Conservation (phyloP, 441 rosid species). For the Populus hybrid region DNA sequence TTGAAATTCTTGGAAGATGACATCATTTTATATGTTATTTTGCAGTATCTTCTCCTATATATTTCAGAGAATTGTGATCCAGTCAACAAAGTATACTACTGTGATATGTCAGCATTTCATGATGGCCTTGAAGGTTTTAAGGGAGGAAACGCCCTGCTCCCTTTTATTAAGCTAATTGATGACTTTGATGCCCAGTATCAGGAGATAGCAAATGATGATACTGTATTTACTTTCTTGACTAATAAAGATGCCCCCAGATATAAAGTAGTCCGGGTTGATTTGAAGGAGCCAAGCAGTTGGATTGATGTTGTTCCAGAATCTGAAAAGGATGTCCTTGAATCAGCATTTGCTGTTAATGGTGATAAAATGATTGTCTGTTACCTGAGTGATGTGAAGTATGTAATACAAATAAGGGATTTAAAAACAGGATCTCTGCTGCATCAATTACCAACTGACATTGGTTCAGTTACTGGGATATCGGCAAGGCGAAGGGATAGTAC, state of each 20-base stretch:
- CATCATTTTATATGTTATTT: conserved; percentile 9
- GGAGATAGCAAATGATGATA: conserved; percentile 74
- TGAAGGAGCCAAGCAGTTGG: conserved; percentile 76
- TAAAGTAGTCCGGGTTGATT: conserved; percentile 78
- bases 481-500: conserved; percentile 61
- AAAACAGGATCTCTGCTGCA: conserved; percentile 75
- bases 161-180: conserved; percentile 85
- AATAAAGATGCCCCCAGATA: conserved; percentile 87
- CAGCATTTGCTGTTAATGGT: conserved; percentile 64
- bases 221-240: conserved; percentile 73
- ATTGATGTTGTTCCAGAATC: conserved; percentile 71
- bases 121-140: conserved; percentile 70
- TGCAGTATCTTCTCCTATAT: conserved; percentile 75
- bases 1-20: conserved; percentile 2
- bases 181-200: conserved; percentile 59
- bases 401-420: conserved; percentile 79
- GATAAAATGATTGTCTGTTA: conserved; percentile 71
- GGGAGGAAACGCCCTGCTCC: conserved; percentile 54
- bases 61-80: conserved; percentile 74
- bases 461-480: conserved; percentile 64
- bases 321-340: conserved; percentile 78
- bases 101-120: conserved; percentile 63
- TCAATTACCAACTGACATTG: conserved; percentile 74
- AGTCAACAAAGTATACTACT: conserved; percentile 83
- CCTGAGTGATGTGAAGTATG: conserved; percentile 86